A percentile compares a stretch with the other conserved stretches of the same genome.
Evolutionary conservation across 768 basidiomycete genomes (phyloP).

Genomic region (Gelatoporia subvermispora): DNA sequence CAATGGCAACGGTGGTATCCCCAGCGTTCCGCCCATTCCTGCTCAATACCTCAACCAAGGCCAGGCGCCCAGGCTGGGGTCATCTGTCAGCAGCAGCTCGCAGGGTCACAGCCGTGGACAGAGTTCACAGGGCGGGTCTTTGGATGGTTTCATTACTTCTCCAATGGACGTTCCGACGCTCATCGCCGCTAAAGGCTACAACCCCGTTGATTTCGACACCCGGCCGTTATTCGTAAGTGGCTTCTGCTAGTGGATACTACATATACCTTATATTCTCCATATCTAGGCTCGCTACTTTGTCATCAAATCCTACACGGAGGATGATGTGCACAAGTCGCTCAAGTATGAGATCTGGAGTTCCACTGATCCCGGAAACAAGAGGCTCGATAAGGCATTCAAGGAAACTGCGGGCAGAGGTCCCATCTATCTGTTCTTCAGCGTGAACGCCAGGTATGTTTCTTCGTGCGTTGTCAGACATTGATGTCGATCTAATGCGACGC

Average conservation of each 20-base stretch:
- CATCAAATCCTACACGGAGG: constrained; percentile 98
- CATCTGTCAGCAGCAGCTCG: constrained; percentile 5
- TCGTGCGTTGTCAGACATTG: neutral
- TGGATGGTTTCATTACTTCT: constrained; percentile 41
- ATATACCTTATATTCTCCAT: constrained; percentile 4
- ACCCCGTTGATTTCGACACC: constrained; percentile 79
- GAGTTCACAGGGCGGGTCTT: constrained; percentile 13
- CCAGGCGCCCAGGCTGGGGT: constrained; percentile 24
- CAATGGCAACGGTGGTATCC: constrained; percentile 36
- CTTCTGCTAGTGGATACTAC: constrained; percentile 3
- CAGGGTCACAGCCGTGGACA: constrained; percentile 27
- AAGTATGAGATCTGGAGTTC: constrained; percentile 99
- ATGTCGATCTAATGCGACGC: neutral
- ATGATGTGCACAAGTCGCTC: constrained; percentile 97
- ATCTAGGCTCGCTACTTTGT: constrained; percentile 87
- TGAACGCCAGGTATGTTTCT: constrained; percentile 78
- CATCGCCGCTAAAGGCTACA: constrained; percentile 86
- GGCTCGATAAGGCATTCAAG: constrained; percentile 95
- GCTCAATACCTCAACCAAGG: constrained; percentile 63
- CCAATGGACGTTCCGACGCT: constrained; percentile 86
- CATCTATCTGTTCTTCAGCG: constrained; percentile 97
- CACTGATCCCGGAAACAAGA: constrained; percentile 94
- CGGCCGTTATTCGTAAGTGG: constrained; percentile 68
- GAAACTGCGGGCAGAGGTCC: constrained; percentile 90
- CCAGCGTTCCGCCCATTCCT: constrained; percentile 71